Conservation (phyloP, 164 flowering plant species). For the Stephania yunnanensis region DNA sequence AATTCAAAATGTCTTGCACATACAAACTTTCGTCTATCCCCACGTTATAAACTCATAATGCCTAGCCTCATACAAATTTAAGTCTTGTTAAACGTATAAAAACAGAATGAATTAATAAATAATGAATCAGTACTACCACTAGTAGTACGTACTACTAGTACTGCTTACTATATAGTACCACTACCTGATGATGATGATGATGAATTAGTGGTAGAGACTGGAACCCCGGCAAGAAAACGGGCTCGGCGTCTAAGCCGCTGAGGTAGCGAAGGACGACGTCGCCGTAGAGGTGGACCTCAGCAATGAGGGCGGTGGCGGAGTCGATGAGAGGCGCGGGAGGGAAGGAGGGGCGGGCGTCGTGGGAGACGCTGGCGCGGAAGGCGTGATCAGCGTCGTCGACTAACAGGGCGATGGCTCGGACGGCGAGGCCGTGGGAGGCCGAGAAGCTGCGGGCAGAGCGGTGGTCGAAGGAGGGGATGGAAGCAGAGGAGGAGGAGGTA, state of each 20-base stretch:
- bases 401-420: conserved; percentile 54
- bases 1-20: not conserved
- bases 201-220: too few relatives aligned
- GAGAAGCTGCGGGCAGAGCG: conserved; percentile 37
- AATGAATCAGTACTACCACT: too few relatives aligned
- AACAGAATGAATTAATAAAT: too few relatives aligned
- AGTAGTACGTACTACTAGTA: too few relatives aligned
- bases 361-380: conserved; percentile 34
- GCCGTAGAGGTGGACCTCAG: conserved; percentile 63
- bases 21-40: too few relatives aligned
- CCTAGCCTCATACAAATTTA: too few relatives aligned
- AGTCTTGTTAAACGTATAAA: too few relatives aligned
- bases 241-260: conserved; percentile 34
- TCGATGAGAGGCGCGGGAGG: conserved; percentile 28
- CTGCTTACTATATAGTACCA: too few relatives aligned
- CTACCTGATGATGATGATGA: too few relatives aligned
- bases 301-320: conserved; percentile 16
- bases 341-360: conserved; percentile 45
- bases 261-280: conserved; percentile 64
- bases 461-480: conserved; percentile 53
- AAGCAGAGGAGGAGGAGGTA: conserved; percentile 28
- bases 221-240: too few relatives aligned
- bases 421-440: conserved; percentile 66
- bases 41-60: too few relatives aligned
- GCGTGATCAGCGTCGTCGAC: conserved; percentile 57